Evolutionary conservation across 352 stramenopile genomes (phyloP), one percentile per base, ranked within the genome.

Genomic region (Peronospora farinosa): DNA sequence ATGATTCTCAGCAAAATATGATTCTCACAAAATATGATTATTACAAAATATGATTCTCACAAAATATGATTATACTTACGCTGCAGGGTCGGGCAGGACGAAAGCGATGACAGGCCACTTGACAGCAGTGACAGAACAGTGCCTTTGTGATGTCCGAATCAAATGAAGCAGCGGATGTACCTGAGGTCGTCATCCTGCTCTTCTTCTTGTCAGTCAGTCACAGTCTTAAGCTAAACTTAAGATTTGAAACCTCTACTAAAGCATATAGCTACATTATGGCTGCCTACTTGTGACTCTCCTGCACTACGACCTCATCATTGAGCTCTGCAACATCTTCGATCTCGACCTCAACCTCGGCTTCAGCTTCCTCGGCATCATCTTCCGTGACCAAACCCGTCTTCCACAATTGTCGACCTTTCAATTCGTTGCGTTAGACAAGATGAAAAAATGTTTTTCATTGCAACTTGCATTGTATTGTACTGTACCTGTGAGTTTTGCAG

Each of bases 401-500:
- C 80, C 78, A 93, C 16, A 91, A 63, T 56, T 76, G 63, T 33
- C 72, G 74, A 41, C 76, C 76, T 84, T 38, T 31, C 19, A 25
- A 23, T 37, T 57, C 7, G 40, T 42, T 51, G 46, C 13, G 25
- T 55, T 60, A 50, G 23, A 54, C 53, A 27, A 19, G 13, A 5
- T 21, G 3, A 12, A 40, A 10, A 10, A 21, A n/a, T 27, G 7
- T 23, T 15, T 12, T 30, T 35, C 11, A n/a, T n/a, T 8, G 11
- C 11, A 15, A 6, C 8, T 15, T 37, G n/a, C 17, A 32, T 32
- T 3, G 30, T 42, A 32, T 32, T 3, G 30, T 42, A 35, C 25
- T 58, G 44, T 53, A 80, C 81, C 81, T 59, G 78, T 86, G 51
- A 92, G 79, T 60, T 92, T 89, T 19, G 79, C 71, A 13, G 69